phyloP scores from a whole-genome alignment of 2,329 filamentous ascomycete species.

The Fusarium nurragi region DNA sequence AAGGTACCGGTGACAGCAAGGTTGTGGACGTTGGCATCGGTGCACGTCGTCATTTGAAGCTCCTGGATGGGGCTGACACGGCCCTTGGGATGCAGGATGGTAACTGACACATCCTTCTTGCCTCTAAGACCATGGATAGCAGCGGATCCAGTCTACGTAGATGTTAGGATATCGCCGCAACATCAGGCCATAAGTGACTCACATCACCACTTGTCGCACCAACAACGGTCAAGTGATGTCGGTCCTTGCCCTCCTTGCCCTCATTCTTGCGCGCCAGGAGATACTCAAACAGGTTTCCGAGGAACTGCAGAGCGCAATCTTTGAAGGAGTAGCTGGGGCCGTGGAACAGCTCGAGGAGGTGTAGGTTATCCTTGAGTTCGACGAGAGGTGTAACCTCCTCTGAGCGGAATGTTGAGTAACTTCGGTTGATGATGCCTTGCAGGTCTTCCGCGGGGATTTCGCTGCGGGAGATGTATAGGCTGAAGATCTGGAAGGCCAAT shows the following conservation, averaged over 20 bases:
- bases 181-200: constrained; percentile 3
- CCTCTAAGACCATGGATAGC: constrained; percentile 94
- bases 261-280: constrained; percentile 80
- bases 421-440: constrained; percentile 79
- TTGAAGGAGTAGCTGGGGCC: constrained; percentile 97
- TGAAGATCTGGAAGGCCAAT: constrained; percentile 85
- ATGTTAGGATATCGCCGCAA: constrained; percentile 1
- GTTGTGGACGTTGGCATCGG: constrained; percentile 93
- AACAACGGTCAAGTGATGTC: constrained; percentile 85
- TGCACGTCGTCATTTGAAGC: constrained; percentile 94
- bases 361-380: constrained; percentile 70
- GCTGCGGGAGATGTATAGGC: constrained; percentile 78
- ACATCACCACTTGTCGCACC: constrained; percentile 83
- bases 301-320: constrained; percentile 85
- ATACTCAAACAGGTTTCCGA: constrained; percentile 96
- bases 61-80: constrained; percentile 93
- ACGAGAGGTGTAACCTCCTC: constrained; percentile 75
- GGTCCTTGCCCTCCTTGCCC: constrained; percentile 61
- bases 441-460: constrained; percentile 69
- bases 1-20: constrained; percentile 90
- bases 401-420: constrained; percentile 87
- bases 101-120: constrained; percentile 96
- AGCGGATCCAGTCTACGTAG: constrained; percentile 77
- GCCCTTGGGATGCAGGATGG: constrained; percentile 93
- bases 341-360: constrained; percentile 90